phyloP scores from a whole-genome alignment of 2,329 filamentous ascomycete species.

The Alternaria triticimaculans region DNA sequence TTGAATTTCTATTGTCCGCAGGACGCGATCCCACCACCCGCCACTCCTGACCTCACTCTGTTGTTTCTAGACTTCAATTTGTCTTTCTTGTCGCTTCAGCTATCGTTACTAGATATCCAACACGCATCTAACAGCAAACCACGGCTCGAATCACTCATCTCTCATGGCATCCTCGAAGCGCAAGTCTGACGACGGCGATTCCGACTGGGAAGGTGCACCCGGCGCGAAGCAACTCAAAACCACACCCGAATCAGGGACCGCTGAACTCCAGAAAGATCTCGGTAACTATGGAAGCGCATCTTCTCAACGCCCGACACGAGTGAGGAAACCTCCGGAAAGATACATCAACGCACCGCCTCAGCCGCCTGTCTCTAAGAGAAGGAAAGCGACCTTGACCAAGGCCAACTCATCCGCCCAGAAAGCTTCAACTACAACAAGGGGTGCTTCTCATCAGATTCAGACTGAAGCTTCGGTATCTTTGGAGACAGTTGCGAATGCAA shows the following conservation, averaged over 20 bases:
- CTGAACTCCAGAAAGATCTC: background rate
- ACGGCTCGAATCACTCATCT: background rate
- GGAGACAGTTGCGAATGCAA: background rate
- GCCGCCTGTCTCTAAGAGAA: background rate
- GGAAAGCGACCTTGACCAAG: background rate
- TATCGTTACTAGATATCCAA: background rate
- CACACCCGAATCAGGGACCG: background rate
- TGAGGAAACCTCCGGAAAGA: background rate
- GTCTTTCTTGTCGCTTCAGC: background rate
- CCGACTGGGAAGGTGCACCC: background rate
- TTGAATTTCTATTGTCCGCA: constrained; percentile 1
- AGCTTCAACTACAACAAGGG: background rate
- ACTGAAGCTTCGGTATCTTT: background rate
- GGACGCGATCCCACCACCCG: background rate
- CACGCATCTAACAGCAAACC: background rate
- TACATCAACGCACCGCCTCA: background rate
- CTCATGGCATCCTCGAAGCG: background rate
- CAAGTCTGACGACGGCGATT: background rate
- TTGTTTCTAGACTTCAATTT: background rate
- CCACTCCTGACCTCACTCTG: background rate
- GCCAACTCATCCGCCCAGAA: background rate
- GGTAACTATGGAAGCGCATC: constrained; percentile 10
- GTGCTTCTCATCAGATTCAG: too few relatives aligned
- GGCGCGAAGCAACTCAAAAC: background rate
- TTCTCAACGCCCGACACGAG: constrained; percentile 7